phyloP scores from a whole-genome alignment of 2,329 filamentous ascomycete genomes.

The Iodosphaeria phyllophila region DNA sequence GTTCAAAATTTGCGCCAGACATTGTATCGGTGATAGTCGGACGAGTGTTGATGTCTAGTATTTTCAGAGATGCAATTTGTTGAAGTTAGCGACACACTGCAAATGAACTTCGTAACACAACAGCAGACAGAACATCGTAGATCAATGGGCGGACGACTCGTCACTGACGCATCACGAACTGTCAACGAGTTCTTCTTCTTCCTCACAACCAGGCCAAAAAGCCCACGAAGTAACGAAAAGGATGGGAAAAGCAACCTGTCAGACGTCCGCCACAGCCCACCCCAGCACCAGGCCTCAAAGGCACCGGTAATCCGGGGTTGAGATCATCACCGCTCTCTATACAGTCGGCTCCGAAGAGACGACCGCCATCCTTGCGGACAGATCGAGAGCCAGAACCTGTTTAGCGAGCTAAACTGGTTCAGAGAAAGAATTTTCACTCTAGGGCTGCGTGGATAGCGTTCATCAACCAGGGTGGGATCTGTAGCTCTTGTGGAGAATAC shows the following conservation, averaged over 20 bases:
- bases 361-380: constrained; percentile 43
- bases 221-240: constrained; percentile 37
- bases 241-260: constrained; percentile 44
- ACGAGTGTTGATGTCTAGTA: too few species aligned
- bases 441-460: constrained; percentile 70
- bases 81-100: too few species aligned
- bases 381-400: constrained; percentile 30
- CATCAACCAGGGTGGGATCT: constrained; percentile 94
- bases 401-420: constrained; percentile 10
- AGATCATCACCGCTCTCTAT: constrained; percentile 94
- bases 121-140: too few species aligned
- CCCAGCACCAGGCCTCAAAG: constrained; percentile 59
- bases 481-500: constrained; percentile 84
- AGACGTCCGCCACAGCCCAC: constrained; percentile 81
- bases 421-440: constrained; percentile 57
- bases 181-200: constrained; percentile 67
- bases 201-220: constrained; percentile 27
- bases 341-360: constrained; percentile 26
- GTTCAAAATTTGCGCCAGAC: too few species aligned
- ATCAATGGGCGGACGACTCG: too few species aligned
- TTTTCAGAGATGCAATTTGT: too few species aligned
- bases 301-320: constrained; percentile 46
- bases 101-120: too few species aligned
- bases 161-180: constrained; percentile 87
- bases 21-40: too few species aligned